These are phyloP conservation scores for Tolypocladium inflatum DNA, from an alignment of 2,329 filamentous ascomycete species.

Conservation along the genomic window DNA sequence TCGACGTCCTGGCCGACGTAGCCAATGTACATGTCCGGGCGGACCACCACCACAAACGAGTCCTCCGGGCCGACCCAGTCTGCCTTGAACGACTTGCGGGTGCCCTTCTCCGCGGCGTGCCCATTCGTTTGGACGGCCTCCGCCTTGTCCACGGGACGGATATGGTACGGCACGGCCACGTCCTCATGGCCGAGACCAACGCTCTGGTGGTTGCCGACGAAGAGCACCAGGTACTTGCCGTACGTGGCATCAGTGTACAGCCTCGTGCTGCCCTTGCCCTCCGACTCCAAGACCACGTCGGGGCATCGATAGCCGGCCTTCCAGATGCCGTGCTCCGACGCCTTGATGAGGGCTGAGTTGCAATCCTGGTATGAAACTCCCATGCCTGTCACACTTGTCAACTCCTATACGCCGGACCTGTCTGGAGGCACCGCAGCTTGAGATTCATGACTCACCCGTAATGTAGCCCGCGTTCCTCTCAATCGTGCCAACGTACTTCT, in stretches of 20 bases:
- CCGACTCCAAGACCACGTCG: constrained; percentile 19
- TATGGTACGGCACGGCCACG: constrained; percentile 2
- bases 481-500: constrained; percentile 36
- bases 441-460: constrained; percentile 21
- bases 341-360: constrained; percentile 22
- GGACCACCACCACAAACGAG: constrained; percentile 21
- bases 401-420: no score
- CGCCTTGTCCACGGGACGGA: neutral
- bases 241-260: constrained; percentile 22
- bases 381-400: constrained; percentile 18
- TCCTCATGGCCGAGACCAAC: constrained; percentile 2
- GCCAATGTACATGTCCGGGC: constrained; percentile 32
- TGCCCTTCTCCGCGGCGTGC: neutral
- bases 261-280: constrained; percentile 10
- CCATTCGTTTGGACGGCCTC: neutral
- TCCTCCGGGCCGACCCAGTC: constrained; percentile 18
- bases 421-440: neutral
- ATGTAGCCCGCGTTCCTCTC: constrained; percentile 39
- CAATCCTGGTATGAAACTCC: constrained; percentile 28
- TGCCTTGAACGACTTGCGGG: constrained; percentile 14
- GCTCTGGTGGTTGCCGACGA: constrained; percentile 6
- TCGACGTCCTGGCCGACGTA: constrained; percentile 16
- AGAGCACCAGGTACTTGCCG: constrained; percentile 20
- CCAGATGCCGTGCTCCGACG: constrained; percentile 24
- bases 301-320: constrained; percentile 28